Evolutionary conservation across 306 rosid species (phyloP), one percentile per base, ranked within the genome.

Genomic region (Erythrophleum fordii): DNA sequence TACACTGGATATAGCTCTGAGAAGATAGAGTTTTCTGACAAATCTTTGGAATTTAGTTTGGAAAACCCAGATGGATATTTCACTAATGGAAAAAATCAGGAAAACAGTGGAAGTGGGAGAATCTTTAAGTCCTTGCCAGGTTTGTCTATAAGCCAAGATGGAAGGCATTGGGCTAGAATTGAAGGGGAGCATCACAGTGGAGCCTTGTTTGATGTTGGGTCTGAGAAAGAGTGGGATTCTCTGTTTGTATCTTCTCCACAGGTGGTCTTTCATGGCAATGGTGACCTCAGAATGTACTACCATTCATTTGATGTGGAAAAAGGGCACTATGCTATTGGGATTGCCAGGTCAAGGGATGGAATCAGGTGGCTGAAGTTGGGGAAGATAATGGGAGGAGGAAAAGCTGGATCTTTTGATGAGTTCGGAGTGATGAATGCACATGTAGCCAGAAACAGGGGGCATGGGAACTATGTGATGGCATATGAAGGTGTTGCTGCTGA

Each of bases 161-260:
- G 98, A 72, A 87, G 93, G 82, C 85, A 93, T 66, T 93, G 94
- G 98, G 97, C 97, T 77, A 91, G 97, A 84, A 88, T 93, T 82
- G 98, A 91, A 84, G 95, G 95, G 13, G 93, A 90, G 71, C 97
- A 93, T 83, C 95, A 90, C 31, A 91, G 91, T 82, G 98, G 97
- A 39, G 95, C 97, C 68, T 72, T 93, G 49, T 74, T 93, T 77
- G 95, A 89, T 83, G 93, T 93, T 25, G 97, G 98, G 3, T 14
- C 72, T 58, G 91, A 82, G 16, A 83, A 76, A 66, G 94, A 93
- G 69, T 93, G 93, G 94, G 95, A 92, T 83, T 90, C 92, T 49
- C 56, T 81, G 67, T 92, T 89, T 42, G 81, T 94, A 73, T 82
- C 91, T 16, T 80, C 92, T 0, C 95, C 97, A 60, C 89, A 86